phyloP scores from a whole-genome alignment of 1,284 basidiomycete genomes.

The Malassezia globosa region DNA sequence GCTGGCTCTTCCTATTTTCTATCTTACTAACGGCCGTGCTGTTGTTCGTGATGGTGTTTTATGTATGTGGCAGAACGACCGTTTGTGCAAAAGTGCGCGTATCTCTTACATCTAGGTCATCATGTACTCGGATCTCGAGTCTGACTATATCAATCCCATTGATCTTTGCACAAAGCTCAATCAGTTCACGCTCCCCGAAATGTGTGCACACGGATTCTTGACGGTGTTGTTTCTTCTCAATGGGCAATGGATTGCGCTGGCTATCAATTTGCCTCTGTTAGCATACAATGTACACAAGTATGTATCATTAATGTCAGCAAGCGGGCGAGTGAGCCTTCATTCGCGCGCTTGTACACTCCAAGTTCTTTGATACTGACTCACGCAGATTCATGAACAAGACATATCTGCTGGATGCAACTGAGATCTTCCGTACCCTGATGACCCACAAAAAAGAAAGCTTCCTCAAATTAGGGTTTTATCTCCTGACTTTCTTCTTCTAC shows the following conservation, averaged over 20 bases:
- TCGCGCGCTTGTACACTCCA: no score
- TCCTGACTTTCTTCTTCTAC: conserved; percentile 47
- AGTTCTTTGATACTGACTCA: no score
- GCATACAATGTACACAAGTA: conserved; percentile 86
- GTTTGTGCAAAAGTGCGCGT: no score
- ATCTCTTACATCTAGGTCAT: conserved; percentile 63
- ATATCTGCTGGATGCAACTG: conserved; percentile 98
- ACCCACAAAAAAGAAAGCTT: conserved; percentile 87
- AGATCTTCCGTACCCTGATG: conserved; percentile 90
- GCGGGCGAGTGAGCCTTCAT: no score
- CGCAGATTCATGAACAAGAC: conserved; percentile 78
- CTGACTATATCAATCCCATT: conserved; percentile 96
- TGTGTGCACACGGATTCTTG: conserved; percentile 72
- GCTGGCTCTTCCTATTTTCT: conserved; percentile 44
- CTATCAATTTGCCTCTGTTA: conserved; percentile 81
- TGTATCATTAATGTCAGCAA: conserved; percentile 7
- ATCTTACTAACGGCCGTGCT: conserved; percentile 43
- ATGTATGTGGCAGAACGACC: conserved; percentile 22
- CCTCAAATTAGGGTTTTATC: conserved; percentile 45
- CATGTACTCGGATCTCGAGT: conserved; percentile 62
- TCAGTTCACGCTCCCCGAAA: conserved; percentile 97
- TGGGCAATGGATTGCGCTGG: conserved; percentile 79
- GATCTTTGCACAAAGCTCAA: conserved; percentile 99
- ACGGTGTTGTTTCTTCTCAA: conserved; percentile 62
- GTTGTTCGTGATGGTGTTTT: conserved; percentile 47